Evolutionary conservation across 2,329 filamentous ascomycete species (phyloP), one percentile per base, ranked within the genome.

Genomic region (Pezicula rhizophila): DNA sequence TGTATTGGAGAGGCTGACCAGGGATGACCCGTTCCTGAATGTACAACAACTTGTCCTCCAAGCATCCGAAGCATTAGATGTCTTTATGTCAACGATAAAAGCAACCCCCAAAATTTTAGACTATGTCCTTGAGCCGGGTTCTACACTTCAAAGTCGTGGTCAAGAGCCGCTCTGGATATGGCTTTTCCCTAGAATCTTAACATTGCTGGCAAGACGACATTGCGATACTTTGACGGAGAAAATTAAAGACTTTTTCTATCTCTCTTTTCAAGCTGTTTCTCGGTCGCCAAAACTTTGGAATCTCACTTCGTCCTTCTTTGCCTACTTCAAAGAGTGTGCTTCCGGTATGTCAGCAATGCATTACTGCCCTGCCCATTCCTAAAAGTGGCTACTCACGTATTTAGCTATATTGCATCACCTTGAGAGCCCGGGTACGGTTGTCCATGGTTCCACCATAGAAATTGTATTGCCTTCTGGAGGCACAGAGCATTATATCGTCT

Each of bases 71-170:
- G 90, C 89, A 46, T 76, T 96, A 42, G 80, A 85, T 56, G 90
- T 95, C 46, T 75, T 96, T 40, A 78, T 79, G 49, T 77, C 86
- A 45, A 87, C 87, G 2, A 77, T 96, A 55, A 77, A 81, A 53
- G 87, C 90, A 60, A 87, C 85, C 7, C 89, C 87, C 2, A 71
- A 75, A 34, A 78, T 90, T n/a, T 70, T 92, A 25, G 68, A 76
- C 17, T 73, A 71, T 50, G 66, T 64, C 25, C 66, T 70, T 10
- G 62, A 68, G 17, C 60, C 60, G 3, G 68, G 68, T 39, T 64
- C 66, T 3, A 72, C 75, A 41, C 63, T 81, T 25, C 54, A 55
- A 47, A 74, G 75, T 45, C 71, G 78, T 37, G 78, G 82, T 14
- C 67, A 68, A 35, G 81, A 84, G 52, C 76, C 86, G 4, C 70